Percentiles rank a stretch among this genome's conserved stretches.
Conservation (phyloP, 139 green algal species). For the Trebouxia sp. region DNA sequence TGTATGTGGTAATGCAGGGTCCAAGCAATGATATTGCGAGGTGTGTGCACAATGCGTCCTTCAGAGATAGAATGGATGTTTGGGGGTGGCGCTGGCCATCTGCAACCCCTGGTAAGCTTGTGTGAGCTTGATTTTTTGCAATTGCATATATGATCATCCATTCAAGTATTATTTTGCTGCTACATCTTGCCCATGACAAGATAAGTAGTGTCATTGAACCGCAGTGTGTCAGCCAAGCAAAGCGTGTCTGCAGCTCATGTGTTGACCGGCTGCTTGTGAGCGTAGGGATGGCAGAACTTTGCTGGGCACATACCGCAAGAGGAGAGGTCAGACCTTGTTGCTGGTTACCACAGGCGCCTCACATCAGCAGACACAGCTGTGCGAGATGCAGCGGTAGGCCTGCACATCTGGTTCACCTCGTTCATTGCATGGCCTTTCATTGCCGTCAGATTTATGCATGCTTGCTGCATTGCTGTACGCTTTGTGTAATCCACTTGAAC, state of each 20-base stretch:
- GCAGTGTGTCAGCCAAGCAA: background rate
- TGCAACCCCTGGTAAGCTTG: conserved; percentile 41
- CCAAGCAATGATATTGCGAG: conserved; percentile 59
- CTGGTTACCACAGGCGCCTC: conserved; percentile 52
- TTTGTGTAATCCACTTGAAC: too few relatives aligned
- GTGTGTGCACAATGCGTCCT: conserved; percentile 71
- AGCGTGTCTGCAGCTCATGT: background rate
- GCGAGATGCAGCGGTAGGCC: conserved; percentile 38
- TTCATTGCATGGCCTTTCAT: background rate
- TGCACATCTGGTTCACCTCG: background rate
- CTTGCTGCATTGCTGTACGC: background rate
- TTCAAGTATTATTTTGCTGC: background rate
- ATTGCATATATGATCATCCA: background rate
- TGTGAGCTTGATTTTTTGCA: background rate
- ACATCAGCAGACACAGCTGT: conserved; percentile 17
- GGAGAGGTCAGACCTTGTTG: conserved; percentile 42
- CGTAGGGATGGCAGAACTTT: conserved; percentile 48
- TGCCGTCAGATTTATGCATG: background rate
- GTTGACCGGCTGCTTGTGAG: background rate
- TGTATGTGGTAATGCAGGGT: conserved; percentile 38
- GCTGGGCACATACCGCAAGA: conserved; percentile 29
- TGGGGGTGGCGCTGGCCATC: conserved; percentile 40
- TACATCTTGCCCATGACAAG: background rate
- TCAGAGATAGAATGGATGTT: conserved; percentile 77
- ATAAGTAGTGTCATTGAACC: background rate